Conservation (phyloP, 306 rosid genomes). For the Rubus parviflorus region DNA sequence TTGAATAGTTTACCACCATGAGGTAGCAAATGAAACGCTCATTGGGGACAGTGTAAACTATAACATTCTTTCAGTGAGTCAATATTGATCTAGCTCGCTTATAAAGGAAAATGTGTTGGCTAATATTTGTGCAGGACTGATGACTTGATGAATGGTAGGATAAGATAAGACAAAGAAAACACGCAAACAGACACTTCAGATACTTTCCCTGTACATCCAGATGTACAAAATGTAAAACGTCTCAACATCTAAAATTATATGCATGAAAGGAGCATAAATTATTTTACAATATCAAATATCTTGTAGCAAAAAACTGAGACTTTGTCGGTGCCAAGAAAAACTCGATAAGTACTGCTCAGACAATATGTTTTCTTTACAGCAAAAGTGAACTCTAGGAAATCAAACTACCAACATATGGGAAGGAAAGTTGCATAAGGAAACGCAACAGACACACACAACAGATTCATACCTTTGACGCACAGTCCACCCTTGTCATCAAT, state of each 20-base stretch:
- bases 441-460: constrained; percentile 16
- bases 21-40: neutral
- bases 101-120: neutral
- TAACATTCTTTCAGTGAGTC: neutral
- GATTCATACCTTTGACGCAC: constrained; percentile 72
- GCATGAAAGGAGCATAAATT: neutral
- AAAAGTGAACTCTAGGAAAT: constrained; percentile 5
- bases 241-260: neutral
- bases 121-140: neutral
- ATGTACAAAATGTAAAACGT: neutral
- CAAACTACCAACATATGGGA: neutral
- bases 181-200: neutral
- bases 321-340: neutral
- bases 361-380: neutral
- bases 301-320: neutral
- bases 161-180: neutral
- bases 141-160: neutral
- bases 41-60: neutral
- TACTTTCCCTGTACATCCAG: neutral
- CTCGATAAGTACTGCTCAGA: neutral
- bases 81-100: neutral
- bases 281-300: too few relatives aligned
- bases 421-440: neutral
- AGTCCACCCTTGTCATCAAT: constrained; percentile 92
- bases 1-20: neutral